Conservation (phyloP, 2,329 filamentous ascomycete species). For the Magnaporthiopsis incrustans region DNA sequence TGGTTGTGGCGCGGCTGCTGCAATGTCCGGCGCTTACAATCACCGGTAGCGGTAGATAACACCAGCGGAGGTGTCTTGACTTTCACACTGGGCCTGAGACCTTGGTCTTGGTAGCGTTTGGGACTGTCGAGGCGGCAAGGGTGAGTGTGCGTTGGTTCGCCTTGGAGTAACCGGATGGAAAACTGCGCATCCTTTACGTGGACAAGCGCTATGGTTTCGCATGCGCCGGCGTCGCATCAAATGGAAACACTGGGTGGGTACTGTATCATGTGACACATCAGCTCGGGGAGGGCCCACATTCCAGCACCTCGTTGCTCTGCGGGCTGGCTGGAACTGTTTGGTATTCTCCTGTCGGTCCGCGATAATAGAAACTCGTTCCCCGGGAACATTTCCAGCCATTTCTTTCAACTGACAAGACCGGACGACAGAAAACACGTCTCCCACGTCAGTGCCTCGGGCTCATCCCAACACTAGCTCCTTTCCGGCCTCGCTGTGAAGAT, state of each 20-base stretch:
- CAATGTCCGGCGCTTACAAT: neutral
- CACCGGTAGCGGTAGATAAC: neutral
- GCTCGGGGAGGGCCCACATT: neutral
- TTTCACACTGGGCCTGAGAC: neutral
- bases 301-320: neutral
- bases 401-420: neutral
- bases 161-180: neutral
- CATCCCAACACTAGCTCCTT: neutral
- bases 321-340: neutral
- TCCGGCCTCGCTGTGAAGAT: neutral
- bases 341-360: neutral
- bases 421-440: neutral
- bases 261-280: neutral
- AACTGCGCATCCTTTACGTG: neutral
- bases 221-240: neutral
- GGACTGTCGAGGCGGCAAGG: neutral
- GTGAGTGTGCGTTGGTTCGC: neutral
- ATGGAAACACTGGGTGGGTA: neutral
- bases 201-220: neutral
- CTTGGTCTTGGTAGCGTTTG: neutral
- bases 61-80: neutral
- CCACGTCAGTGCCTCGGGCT: neutral
- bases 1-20: neutral
- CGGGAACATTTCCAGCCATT: neutral
- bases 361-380: neutral